Percentiles rank a stretch among this genome's conserved stretches.
These are phyloP conservation scores for Acer campestre DNA, from an alignment of 345 rosid genomes.

Conservation along the genomic window DNA sequence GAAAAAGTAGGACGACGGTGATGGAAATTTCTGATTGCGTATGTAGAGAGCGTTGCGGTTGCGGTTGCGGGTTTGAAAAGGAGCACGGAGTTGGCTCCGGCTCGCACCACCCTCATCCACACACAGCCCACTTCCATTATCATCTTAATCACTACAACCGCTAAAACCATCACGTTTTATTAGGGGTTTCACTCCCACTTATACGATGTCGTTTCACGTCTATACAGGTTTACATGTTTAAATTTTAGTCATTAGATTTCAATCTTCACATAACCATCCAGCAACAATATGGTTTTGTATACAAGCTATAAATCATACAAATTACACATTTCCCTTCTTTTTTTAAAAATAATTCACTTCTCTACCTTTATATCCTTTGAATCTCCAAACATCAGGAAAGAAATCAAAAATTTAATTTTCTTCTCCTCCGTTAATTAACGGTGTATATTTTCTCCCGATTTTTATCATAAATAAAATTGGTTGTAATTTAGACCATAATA, in stretches of 20 bases:
- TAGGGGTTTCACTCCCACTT: neutral
- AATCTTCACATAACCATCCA: too few species aligned
- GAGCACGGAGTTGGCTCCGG: conserved; percentile 20
- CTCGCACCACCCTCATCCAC: conserved; percentile 47
- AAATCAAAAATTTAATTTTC: neutral
- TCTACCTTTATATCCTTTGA: neutral
- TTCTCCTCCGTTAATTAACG: neutral
- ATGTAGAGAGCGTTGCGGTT: conserved; percentile 13
- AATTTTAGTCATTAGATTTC: too few species aligned
- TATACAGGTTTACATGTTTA: too few species aligned
- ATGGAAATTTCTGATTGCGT: neutral
- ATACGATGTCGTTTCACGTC: neutral
- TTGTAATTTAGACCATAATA: neutral
- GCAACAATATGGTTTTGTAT: too few species aligned
- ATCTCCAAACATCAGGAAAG: neutral
- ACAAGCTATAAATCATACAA: too few species aligned
- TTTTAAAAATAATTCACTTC: neutral
- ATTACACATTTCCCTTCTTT: neutral
- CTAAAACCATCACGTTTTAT: neutral
- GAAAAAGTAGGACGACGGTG: conserved; percentile 13
- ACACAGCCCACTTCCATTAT: conserved; percentile 44
- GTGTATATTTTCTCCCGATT: neutral
- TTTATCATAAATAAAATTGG: neutral
- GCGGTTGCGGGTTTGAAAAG: conserved; percentile 19
- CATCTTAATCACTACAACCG: neutral